Evolutionary conservation across 2,329 filamentous ascomycete genomes (phyloP).

Genomic region (Sarocladiaceae sp.): DNA sequence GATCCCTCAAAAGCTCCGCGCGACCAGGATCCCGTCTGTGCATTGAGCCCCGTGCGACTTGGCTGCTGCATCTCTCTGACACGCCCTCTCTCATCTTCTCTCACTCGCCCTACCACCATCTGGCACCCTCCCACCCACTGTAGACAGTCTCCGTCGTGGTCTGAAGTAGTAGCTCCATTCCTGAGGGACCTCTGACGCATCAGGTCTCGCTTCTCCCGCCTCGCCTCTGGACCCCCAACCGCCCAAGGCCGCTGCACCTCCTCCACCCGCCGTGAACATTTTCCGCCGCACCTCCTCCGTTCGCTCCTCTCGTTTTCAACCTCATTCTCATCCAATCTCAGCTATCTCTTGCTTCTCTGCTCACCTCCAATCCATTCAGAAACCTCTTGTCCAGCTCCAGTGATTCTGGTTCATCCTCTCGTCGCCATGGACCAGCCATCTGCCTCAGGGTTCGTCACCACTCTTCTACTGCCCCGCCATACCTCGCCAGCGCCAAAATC

Average conservation of each 20-base stretch:
- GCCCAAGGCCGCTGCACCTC: constrained; percentile 7
- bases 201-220: constrained; percentile 6
- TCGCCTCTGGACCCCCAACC: constrained; percentile 3
- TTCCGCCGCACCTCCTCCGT: constrained; percentile 8
- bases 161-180: no score
- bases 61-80: constrained; percentile 9
- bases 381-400: constrained; percentile 1
- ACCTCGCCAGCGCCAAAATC: neutral
- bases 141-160: no score
- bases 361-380: constrained; percentile 1
- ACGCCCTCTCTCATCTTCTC: no score
- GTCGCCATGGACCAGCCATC: constrained; percentile 15
- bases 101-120: no score
- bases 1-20: no score
- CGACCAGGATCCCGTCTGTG: neutral
- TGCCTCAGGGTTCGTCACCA: constrained; percentile 17
- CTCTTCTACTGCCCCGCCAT: constrained; percentile 14
- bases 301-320: no score
- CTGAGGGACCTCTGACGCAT: constrained; percentile 9
- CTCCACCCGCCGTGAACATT: constrained; percentile 7
- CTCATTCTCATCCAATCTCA: constrained; percentile 1
- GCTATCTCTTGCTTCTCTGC: neutral
- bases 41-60: constrained; percentile 10
- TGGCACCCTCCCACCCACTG: no score
- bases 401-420: neutral